These are phyloP conservation scores for Aaosphaeria arxii DNA, from an alignment of 2,329 filamentous ascomycete genomes.

Conservation along the genomic window DNA sequence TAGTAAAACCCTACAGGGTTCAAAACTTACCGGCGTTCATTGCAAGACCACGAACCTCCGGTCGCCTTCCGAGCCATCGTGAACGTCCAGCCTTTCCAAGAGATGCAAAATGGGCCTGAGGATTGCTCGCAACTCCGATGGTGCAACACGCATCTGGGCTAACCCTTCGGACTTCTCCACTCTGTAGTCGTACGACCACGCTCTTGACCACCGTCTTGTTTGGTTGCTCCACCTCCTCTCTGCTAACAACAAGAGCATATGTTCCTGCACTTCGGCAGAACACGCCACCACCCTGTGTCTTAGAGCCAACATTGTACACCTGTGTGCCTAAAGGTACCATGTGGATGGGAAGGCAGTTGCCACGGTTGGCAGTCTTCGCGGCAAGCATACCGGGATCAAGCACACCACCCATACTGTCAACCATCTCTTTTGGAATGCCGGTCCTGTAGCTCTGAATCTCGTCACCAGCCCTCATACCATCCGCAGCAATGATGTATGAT, in stretches of 20 bases:
- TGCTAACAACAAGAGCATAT: conserved; percentile 82
- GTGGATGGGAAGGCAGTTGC: conserved; percentile 91
- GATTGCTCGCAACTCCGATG: conserved; percentile 90
- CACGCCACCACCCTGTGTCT: conserved; percentile 70
- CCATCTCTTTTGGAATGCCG: conserved; percentile 82
- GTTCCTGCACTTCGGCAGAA: conserved; percentile 96
- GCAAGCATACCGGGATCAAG: conserved; percentile 95
- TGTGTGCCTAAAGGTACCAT: conserved; percentile 95
- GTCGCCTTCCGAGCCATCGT: conserved; percentile 89
- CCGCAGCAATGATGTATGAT: conserved; percentile 92
- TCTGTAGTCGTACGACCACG: conserved; percentile 83
- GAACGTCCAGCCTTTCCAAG: conserved; percentile 93
- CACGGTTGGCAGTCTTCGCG: conserved; percentile 87
- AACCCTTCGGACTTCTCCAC: conserved; percentile 86
- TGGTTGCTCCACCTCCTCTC: conserved; percentile 67
- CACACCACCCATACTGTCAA: conserved; percentile 87
- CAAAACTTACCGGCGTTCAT: conserved; percentile 82
- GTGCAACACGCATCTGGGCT: conserved; percentile 92
- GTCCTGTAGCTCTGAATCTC: conserved; percentile 86
- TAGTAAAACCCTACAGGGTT: conserved; percentile 3
- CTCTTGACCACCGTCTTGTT: conserved; percentile 66
- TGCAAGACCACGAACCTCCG: conserved; percentile 92
- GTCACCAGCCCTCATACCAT: conserved; percentile 90
- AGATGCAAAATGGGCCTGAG: conserved; percentile 83
- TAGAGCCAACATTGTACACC: conserved; percentile 82